Evolutionary conservation across 345 rosid species (phyloP), one percentile per base, ranked within the genome.

Genomic region (Eucalyptus marginata): DNA sequence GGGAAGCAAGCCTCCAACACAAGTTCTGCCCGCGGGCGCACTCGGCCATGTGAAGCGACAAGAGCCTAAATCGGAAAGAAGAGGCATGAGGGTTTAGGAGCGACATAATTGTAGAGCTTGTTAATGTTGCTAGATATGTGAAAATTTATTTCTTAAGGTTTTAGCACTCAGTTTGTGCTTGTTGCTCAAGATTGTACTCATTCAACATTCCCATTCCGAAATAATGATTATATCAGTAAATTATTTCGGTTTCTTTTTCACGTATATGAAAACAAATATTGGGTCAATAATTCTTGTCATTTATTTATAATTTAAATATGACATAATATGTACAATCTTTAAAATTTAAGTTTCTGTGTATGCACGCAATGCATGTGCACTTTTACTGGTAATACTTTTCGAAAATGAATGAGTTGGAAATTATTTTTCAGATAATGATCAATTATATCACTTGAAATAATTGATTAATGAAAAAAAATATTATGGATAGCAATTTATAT

Each of bases 1-100:
- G 95, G 96, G 90, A 93, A 84, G 94, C 94, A 13, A 90, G 90
- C 91, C 94, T 93, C 56, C 90, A 89, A 40, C 94, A 92, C 87
- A 94, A 93, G 22, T 95, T 95, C 89, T 90, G 89, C 40, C 95
- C 94, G 86, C 88, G 91, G 40, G 22, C 25, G 71, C 58, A 58
- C 54, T 64, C 86, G 47, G 15, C 86, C 86, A 84, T 27, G 66
- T 59, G 66, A 59, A 59, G 66, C 2, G 2, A 59, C 66, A 59
- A 11, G 31, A 29, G 31, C 66, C 31, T 59, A 13, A 59, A 59
- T 59, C 4, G 31, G 14, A 59, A 2, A 59, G 31, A 59, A 27
- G 66, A 27, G 8, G 31, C 31, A 8, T 0, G 66, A 59, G 31
- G 66, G 66, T 27, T 56, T 56, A 22, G 29, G 62, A 56, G 29